Conservation (phyloP, 1,284 basidiomycete genomes). For the Ceratobasidium sp. region DNA sequence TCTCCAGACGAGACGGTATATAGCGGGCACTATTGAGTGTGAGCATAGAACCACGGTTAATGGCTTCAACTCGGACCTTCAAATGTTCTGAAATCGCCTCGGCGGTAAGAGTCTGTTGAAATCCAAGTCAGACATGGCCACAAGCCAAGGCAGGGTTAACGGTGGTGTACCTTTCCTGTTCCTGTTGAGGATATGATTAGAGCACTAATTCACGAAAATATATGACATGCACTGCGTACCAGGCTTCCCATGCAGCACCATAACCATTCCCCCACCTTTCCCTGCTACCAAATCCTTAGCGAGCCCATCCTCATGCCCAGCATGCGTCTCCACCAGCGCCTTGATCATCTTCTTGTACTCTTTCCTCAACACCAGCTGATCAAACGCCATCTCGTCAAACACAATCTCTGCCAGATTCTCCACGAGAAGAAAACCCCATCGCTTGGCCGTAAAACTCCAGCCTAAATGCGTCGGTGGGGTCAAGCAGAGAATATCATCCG, state of each 20-base stretch:
- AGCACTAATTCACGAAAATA: background rate
- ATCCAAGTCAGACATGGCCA: background rate
- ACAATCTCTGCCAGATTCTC: constrained; percentile 20
- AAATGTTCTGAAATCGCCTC: constrained; percentile 42
- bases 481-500: constrained; percentile 34
- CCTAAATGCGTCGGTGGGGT: constrained; percentile 28
- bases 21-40: constrained; percentile 57
- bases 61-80: constrained; percentile 8
- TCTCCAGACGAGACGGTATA: constrained; percentile 72
- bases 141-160: background rate
- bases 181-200: background rate
- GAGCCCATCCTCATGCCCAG: constrained; percentile 14
- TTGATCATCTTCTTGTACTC: constrained; percentile 45
- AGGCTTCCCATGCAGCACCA: constrained; percentile 43
- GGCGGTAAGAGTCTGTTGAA: constrained; percentile 33
- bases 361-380: constrained; percentile 30
- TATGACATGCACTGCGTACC: background rate
- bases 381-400: constrained; percentile 40
- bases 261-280: constrained; percentile 43
- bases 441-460: constrained; percentile 35
- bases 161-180: constrained; percentile 31
- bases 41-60: background rate
- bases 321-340: constrained; percentile 38
- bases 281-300: constrained; percentile 34
- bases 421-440: constrained; percentile 24